Base-by-base conservation (phyloP, 2,329 filamentous ascomycete species). In the Fusarium anguioides region DNA sequence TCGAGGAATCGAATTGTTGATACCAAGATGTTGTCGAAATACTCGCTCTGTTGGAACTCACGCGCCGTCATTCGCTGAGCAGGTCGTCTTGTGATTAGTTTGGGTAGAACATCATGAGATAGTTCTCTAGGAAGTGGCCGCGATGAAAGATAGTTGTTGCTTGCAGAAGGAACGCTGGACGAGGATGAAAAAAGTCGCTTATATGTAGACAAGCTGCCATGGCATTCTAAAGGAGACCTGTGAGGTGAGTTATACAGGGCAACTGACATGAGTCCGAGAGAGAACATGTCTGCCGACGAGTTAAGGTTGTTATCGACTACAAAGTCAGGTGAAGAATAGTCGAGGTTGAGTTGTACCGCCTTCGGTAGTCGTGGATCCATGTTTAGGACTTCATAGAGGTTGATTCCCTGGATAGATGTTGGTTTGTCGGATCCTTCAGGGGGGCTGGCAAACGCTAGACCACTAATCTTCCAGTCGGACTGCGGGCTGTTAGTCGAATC, bases 381-480 rank as follows among this genome's bases (percentile, higher is more conserved):
- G 76, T 96, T 94, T 20, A 97, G 83, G 17, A 90, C 89, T 78
- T 97, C 94, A 26, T 91, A 90, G 20, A 98, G 85, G 66, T 89
- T 92, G 70, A 98, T 90, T 11, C 93, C 91, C 39, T 90, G 86
- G 46, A 97, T 88, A 6, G 92, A 91, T 5, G 92, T 91, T 42
- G 90, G 84, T 69, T 91, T 89, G 26, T 88, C 89, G 20, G 91
- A 92, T 71, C 87, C 86, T 70, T 94, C 91, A 46, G 92, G 88
- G 15, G 94, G 92, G 42, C 92, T 92, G 75, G 91, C 93, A 77
- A 97, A 99, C 0, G 91, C 88, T 36, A 99, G 85, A n/a, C 95
- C 96, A 71, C 94, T 95, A 63, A 99, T 92, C 78, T 99, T 99
- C 96, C 96, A 99, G 78, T 99, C 96, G 45, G 93, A 97, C 90